These are phyloP conservation scores for Nakazawaea anatomiae DNA, from an alignment of 805 yeast genomes.

Conservation along the genomic window DNA sequence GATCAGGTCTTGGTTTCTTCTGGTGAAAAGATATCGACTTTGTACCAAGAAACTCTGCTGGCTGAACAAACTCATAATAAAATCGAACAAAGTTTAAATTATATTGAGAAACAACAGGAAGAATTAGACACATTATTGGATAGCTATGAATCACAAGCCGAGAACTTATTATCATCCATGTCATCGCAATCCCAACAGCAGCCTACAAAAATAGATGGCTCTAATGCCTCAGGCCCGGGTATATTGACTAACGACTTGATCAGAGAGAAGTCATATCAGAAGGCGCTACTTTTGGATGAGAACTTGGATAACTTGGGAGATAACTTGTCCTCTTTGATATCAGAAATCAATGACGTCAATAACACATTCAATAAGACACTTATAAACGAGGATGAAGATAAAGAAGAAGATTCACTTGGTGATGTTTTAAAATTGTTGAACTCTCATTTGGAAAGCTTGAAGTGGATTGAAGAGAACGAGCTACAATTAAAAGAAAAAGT, in stretches of 20 bases:
- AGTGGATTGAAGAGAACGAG: slow-evolving; percentile 77
- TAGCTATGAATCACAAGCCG: slow-evolving; percentile 75
- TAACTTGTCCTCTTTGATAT: slow-evolving; percentile 68
- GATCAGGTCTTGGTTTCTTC: slow-evolving; percentile 78
- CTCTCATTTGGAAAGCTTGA: slow-evolving; percentile 83
- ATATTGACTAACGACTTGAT: slow-evolving; percentile 70
- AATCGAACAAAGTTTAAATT: slow-evolving; percentile 81
- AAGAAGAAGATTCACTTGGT: slow-evolving; percentile 43
- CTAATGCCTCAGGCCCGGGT: slow-evolving; percentile 1
- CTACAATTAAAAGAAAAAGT: slow-evolving; percentile 62
- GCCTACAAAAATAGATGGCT: slow-evolving; percentile 11
- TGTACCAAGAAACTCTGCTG: slow-evolving; percentile 69
- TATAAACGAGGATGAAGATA: slow-evolving; percentile 24
- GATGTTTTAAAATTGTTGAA: slow-evolving; percentile 79
- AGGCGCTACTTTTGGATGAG: slow-evolving; percentile 81
- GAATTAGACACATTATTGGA: slow-evolving; percentile 80
- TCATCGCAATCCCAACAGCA: slow-evolving; percentile 20
- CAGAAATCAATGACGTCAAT: slow-evolving; percentile 79
- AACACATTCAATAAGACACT: slow-evolving; percentile 68
- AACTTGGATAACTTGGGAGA: slow-evolving; percentile 73
- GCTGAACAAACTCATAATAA: slow-evolving; percentile 83
- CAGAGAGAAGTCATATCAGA: slow-evolving; percentile 81
- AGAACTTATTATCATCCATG: slow-evolving; percentile 34
- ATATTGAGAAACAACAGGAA: slow-evolving; percentile 87
- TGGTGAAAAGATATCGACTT: slow-evolving; percentile 74